Base-by-base conservation (phyloP, 352 stramenopile species). In the Phytophthora fragariaefolia region DNA sequence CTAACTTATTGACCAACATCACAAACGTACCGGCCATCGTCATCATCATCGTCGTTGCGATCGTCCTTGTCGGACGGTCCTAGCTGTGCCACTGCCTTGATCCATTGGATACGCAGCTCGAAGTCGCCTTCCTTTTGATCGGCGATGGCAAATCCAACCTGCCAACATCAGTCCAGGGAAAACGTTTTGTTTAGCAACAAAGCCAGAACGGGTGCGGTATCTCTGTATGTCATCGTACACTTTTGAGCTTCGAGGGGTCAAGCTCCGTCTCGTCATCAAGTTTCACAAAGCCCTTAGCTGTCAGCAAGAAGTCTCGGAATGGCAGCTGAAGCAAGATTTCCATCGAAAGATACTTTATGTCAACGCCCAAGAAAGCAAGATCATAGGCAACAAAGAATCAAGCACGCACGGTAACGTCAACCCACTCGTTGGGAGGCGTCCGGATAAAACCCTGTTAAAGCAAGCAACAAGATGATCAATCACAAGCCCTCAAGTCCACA, bases 41-140 rank as follows among this genome's bases (percentile, higher is more conserved):
- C 61, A 36, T 85, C 65, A 30, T 74, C 66, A 10, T 81, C 58
- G 30, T 75, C 50, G 4, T 71, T 54, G 18, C 64, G 20, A 49
- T 81, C 46, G 23, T 73, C 63, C 27, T 82, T 73, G 43, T 73
- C 58, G 10, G 72, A 58, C 22, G 70, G 71, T 46, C 85, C 77
- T 73, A 94, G 49, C 47, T 91, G 79, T 43, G 83, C 81, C 18
- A 94, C 58, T 7, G 86, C 88, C 70, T 96, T 96, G 56, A 96
- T 94, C 88, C 88, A 96, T 58, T 96, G 81, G 26, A 96, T 71
- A 38, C 81, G 79, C 51, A 96, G 72, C 74, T 94, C 81, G 59
- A 96, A 96, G 43, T 92, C 80, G 27, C 88, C 88, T 76, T 96
- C 88, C 36, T 92, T 90, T 58, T 96, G 81, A 67, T 96, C 88